A percentile compares a stretch with the other conserved stretches of the same genome.
These are phyloP conservation scores for Erigeron canadensis DNA, from an alignment of 129 eudicot genomes.

Conservation along the genomic window DNA sequence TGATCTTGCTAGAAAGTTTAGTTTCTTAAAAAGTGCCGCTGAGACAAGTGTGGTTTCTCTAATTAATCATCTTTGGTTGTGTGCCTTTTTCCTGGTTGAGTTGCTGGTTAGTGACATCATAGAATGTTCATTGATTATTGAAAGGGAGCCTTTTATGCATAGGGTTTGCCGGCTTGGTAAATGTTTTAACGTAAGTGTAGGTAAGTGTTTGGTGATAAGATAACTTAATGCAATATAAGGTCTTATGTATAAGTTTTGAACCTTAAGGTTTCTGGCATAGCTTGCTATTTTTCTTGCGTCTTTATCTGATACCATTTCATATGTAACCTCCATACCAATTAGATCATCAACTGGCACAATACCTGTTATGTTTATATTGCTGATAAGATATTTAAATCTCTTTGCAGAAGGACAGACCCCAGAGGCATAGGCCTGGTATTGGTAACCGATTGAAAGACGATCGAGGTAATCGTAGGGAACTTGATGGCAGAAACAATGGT, in stretches of 20 bases:
- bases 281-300: neutral
- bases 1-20: too few species aligned
- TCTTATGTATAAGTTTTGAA: neutral
- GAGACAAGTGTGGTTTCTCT: too few species aligned
- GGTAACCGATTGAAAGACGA: slow-evolving; percentile 73
- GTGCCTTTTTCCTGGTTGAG: neutral
- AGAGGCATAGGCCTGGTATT: slow-evolving; percentile 64
- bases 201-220: neutral
- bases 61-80: too few species aligned
- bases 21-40: too few species aligned
- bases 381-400: slow-evolving; percentile 4
- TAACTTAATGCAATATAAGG: neutral
- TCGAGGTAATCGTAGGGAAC: slow-evolving; percentile 65
- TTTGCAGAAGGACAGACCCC: slow-evolving; percentile 76
- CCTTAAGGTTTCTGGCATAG: neutral
- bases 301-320: neutral
- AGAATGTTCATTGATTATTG: neutral
- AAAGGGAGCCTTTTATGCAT: neutral
- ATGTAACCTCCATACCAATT: neutral
- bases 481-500: slow-evolving; percentile 64
- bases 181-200: neutral
- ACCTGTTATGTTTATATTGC: slow-evolving; percentile 18
- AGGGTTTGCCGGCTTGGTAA: neutral
- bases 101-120: neutral
- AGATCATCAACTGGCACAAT: neutral